Evolutionary conservation across 1,139 yeast genomes (phyloP), one percentile per base, ranked within the genome.

Genomic region (Taphrina flavorubra): DNA sequence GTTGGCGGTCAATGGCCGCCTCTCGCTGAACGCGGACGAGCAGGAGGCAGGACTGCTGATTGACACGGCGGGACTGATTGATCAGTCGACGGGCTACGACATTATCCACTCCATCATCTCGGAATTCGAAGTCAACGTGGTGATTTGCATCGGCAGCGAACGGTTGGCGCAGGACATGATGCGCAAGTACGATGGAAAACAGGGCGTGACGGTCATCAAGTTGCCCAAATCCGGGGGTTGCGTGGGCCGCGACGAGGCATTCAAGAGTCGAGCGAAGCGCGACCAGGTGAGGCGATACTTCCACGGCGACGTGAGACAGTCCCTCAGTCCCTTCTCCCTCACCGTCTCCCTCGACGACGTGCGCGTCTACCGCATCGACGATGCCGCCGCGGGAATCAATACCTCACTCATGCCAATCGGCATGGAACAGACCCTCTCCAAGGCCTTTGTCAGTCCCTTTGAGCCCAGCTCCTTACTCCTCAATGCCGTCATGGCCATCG

Each of bases 251-350:
- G 95, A 89, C 72, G 95, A 88, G 64, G 80, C 85, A 18, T 90
- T 81, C 75, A 81, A 83, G 62, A 83, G 98, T 75, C 85, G 87
- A 60, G 71, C 83, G 37, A 98, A 94, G 77, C 90, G 92, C 74
- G 84, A 85, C 65, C 81, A 88, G 5, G 90, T 94, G 68, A 86
- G 87, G 75, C 96, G 92, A 75, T 95, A 94, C 77, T 95, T 95
- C 75, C 91, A 95, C 75, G 99, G 99, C 1, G 85, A 85, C 16
- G 79, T 81, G 55, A 83, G 83, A 67, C 85, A 86, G 8, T 86
- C 88, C 5, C 81, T 95, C 66, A 89, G 96, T 6, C 99, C 99
- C 0, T 87, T 83, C 73, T 85, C 90, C 0, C 81, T 86, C 7
- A 85, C 88, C 6, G 83, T 83, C 0, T 86, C 83, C 72, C 80